Evolutionary conservation across 75 land plant genomes (phyloP).

Genomic region (Selaginella moellendorffii): DNA sequence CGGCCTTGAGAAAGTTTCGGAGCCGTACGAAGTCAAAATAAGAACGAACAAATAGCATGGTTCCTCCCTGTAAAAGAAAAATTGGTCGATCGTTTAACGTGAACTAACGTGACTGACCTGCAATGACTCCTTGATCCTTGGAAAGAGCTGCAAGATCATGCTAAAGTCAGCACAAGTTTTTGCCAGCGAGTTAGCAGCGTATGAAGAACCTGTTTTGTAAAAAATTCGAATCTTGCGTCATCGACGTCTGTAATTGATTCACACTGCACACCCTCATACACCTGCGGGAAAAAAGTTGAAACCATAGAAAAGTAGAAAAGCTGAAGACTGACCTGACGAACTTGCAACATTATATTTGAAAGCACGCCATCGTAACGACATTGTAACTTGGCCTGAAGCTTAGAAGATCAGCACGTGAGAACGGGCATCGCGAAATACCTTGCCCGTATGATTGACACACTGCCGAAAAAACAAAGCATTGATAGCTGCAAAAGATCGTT

Average conservation of each 20-base stretch:
- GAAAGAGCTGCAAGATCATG: slow-evolving; percentile 44
- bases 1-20: slow-evolving; percentile 65
- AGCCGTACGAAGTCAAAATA: slow-evolving; percentile 83
- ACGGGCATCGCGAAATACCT: no score
- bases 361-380: not conserved
- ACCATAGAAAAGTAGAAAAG: no score
- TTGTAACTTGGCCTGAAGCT: not conserved
- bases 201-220: slow-evolving; percentile 50
- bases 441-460: slow-evolving; percentile 67
- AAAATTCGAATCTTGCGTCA: slow-evolving; percentile 73
- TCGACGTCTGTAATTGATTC: slow-evolving; percentile 47
- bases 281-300: slow-evolving; percentile 32
- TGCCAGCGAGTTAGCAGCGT: no score
- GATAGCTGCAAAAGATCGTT: slow-evolving; percentile 33
- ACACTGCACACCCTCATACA: slow-evolving; percentile 63
- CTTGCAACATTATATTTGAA: not conserved
- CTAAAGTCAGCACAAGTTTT: not conserved
- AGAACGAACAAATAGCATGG: slow-evolving; percentile 58
- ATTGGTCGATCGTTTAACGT: not conserved
- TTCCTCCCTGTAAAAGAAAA: slow-evolving; percentile 60
- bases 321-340: not conserved
- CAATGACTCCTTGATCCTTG: slow-evolving; percentile 67
- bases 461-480: slow-evolving; percentile 54
- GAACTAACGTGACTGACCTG: slow-evolving; percentile 37
- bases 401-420: no score